A percentile compares a stretch with the other conserved stretches of the same genome.
These are phyloP conservation scores for Sophora flavescens DNA, from an alignment of 306 rosid species.

Conservation along the genomic window DNA sequence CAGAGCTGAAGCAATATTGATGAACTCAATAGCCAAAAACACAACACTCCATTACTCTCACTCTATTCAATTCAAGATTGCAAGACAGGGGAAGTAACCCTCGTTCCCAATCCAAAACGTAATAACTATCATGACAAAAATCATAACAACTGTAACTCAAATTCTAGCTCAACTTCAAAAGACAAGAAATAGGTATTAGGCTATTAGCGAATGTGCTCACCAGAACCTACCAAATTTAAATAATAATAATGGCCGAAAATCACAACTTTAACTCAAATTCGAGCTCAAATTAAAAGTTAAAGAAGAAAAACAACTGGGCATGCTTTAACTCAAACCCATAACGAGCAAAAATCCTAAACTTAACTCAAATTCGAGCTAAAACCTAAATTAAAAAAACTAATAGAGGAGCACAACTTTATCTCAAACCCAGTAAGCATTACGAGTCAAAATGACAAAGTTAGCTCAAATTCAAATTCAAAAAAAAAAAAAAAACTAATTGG, in stretches of 20 bases:
- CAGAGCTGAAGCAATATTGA: conserved; percentile 30
- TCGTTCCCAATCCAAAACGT: conserved; percentile 42
- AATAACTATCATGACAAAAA: not conserved
- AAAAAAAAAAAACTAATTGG: not conserved
- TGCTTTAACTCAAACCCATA: not conserved
- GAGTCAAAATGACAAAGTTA: not conserved
- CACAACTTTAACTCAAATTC: conserved; percentile 10
- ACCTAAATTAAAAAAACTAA: not conserved
- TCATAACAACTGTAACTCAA: not conserved
- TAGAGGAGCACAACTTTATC: conserved; percentile 7
- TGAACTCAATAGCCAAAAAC: not conserved
- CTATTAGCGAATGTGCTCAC: conserved; percentile 38
- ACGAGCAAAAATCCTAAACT: not conserved
- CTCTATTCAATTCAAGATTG: not conserved
- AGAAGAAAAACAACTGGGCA: not conserved
- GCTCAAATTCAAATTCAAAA: conserved; percentile 11
- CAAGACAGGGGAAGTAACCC: conserved; percentile 11
- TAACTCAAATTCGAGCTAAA: conserved; percentile 28
- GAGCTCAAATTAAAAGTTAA: not conserved
- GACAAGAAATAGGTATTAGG: conserved; percentile 15
- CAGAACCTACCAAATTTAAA: conserved; percentile 56
- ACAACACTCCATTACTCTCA: not conserved
- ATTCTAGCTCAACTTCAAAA: conserved; percentile 6
- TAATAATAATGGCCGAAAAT: not conserved
- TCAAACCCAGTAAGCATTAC: not conserved